Evolutionary conservation across 192 early-diverging fungal species (phyloP).

Genomic region (Backusella mclennaniae): DNA sequence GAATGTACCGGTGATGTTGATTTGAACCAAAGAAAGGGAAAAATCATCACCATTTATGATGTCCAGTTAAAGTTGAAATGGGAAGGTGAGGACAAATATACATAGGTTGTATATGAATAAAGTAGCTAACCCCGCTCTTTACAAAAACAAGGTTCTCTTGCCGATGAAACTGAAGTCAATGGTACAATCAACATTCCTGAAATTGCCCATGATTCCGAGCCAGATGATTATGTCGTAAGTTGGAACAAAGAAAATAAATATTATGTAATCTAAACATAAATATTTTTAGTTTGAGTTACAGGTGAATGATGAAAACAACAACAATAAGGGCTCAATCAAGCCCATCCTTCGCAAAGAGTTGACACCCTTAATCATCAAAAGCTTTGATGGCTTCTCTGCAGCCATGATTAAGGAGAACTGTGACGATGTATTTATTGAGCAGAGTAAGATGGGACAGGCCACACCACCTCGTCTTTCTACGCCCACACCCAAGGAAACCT

Average conservation of each 20-base stretch:
- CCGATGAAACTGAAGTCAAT: slow-evolving; percentile 58
- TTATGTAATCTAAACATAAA: neutral
- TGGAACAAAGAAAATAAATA: neutral
- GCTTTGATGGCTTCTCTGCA: slow-evolving; percentile 59
- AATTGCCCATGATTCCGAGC: slow-evolving; percentile 85
- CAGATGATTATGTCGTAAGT: slow-evolving; percentile 76
- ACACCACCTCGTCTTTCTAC: slow-evolving; percentile 36
- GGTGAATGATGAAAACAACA: slow-evolving; percentile 11
- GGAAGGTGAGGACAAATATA: slow-evolving; percentile 42
- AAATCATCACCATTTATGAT: slow-evolving; percentile 93
- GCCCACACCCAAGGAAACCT: slow-evolving; percentile 17
- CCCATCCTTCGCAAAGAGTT: slow-evolving; percentile 66
- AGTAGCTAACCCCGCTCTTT: neutral
- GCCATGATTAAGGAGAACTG: slow-evolving; percentile 61
- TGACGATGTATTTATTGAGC: slow-evolving; percentile 83
- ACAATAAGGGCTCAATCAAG: slow-evolving; percentile 43
- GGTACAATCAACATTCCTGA: slow-evolving; percentile 88
- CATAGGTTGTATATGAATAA: neutral
- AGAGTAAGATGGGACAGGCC: slow-evolving; percentile 38
- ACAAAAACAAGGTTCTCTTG: slow-evolving; percentile 37
- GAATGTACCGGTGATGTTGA: slow-evolving; percentile 85
- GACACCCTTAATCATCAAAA: slow-evolving; percentile 55
- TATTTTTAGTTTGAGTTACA: neutral
- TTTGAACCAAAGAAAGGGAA: slow-evolving; percentile 94
- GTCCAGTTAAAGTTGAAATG: slow-evolving; percentile 77